phyloP scores from a whole-genome alignment of 345 rosid species.

The Salix viminalis region DNA sequence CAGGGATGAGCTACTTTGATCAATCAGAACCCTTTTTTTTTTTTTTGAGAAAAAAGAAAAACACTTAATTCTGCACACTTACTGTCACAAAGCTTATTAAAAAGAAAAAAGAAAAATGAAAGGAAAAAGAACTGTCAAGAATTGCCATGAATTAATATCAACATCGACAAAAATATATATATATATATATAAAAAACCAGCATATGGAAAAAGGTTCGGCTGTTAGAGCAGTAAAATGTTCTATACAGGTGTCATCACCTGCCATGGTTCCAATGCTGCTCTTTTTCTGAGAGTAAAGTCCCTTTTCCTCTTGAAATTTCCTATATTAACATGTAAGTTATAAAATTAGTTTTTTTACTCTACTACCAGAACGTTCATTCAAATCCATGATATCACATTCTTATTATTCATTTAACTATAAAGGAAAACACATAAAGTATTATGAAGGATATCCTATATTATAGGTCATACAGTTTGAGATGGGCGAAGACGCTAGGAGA shows the following conservation, averaged over 20 bases:
- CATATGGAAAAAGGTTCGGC: neutral
- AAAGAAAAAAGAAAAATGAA: too few species aligned
- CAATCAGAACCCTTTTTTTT: neutral
- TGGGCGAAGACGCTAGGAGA: neutral
- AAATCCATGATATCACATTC: neutral
- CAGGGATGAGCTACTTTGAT: neutral
- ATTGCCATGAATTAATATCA: neutral
- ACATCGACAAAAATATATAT: neutral
- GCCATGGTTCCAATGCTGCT: constrained; percentile 20
- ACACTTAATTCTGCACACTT: neutral
- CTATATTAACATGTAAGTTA: neutral
- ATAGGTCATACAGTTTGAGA: neutral
- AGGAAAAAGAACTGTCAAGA: neutral
- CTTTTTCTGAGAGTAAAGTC: constrained; percentile 18
- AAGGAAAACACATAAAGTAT: neutral
- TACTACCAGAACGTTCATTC: neutral
- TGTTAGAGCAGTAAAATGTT: neutral
- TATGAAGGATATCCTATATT: neutral
- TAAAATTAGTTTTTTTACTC: neutral
- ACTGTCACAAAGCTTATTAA: neutral
- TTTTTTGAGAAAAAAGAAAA: neutral
- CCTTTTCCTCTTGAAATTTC: constrained; percentile 20
- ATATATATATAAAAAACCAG: neutral
- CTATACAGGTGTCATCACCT: constrained; percentile 27
- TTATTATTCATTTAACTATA: neutral